Percentiles rank a stretch among this genome's conserved stretches.
Evolutionary conservation across 805 yeast species (phyloP).

Genomic region (Zygotorulaspora sp.): DNA sequence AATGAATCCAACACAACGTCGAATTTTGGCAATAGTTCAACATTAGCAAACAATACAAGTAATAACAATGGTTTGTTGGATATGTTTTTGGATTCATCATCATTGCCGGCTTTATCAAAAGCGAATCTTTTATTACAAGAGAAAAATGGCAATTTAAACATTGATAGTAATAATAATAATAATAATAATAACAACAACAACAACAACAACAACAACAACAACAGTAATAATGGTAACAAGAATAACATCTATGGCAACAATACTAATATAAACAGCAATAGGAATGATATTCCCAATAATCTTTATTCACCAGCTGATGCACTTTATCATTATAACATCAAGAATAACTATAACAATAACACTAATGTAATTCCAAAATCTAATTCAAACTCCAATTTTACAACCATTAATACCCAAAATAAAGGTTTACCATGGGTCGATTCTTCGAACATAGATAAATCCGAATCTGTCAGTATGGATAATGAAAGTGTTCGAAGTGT

Average conservation of each 20-base stretch:
- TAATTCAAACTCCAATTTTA: constrained; percentile 4
- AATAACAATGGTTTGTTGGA: constrained; percentile 38
- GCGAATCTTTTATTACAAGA: constrained; percentile 20
- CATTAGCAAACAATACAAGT: constrained; percentile 1
- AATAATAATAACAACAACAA: constrained; percentile 3
- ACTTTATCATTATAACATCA: constrained; percentile 5
- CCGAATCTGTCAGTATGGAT: constrained; percentile 12
- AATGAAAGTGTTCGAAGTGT: constrained; percentile 31
- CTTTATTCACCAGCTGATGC: constrained; percentile 9
- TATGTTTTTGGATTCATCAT: constrained; percentile 34
- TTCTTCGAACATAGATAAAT: constrained; percentile 5
- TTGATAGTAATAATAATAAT: constrained; percentile 9
- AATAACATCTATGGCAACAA: no score
- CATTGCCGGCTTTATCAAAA: constrained; percentile 22
- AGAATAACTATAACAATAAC: constrained; percentile 6
- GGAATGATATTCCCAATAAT: constrained; percentile 4
- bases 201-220: constrained; percentile 3
- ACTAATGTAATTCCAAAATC: background rate
- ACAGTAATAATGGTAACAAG: constrained; percentile 1
- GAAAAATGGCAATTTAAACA: constrained; percentile 10
- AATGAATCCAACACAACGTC: constrained; percentile 6
- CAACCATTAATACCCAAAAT: constrained; percentile 1
- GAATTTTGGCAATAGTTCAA: constrained; percentile 2
- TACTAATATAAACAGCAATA: constrained; percentile 8
- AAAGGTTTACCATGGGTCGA: constrained; percentile 3